Evolutionary conservation across 1,284 basidiomycete genomes (phyloP).

Genomic region (Thecaphora thlaspeos): DNA sequence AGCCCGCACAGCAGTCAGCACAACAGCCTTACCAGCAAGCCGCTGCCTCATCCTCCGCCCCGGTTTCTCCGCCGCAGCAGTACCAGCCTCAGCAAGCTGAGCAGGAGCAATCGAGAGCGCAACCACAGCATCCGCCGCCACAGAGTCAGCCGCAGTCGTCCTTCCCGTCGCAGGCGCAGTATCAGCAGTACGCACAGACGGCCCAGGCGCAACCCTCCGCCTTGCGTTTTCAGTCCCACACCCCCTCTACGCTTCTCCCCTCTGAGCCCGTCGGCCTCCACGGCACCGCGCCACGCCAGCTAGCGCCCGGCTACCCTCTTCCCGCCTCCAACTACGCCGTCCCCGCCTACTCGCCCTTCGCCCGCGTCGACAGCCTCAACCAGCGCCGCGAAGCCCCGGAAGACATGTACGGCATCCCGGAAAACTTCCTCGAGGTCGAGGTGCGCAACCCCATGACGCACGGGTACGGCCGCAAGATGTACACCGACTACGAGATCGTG

Average conservation of each 20-base stretch:
- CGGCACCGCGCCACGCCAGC: slow-evolving; percentile 13
- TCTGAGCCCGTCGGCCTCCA: slow-evolving; percentile 19
- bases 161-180: neutral
- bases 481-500: slow-evolving; percentile 97
- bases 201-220: neutral
- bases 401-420: slow-evolving; percentile 86
- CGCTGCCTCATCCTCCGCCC: neutral
- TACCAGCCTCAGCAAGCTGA: neutral
- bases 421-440: slow-evolving; percentile 98
- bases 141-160: neutral
- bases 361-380: slow-evolving; percentile 48
- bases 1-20: slow-evolving; percentile 15
- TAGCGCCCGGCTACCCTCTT: slow-evolving; percentile 39
- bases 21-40: slow-evolving; percentile 3
- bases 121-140: slow-evolving; percentile 2
- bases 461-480: slow-evolving; percentile 80
- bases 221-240: slow-evolving; percentile 34
- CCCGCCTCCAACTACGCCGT: slow-evolving; percentile 38
- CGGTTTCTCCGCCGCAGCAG: neutral
- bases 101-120: slow-evolving; percentile 1
- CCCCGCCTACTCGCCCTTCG: slow-evolving; percentile 53
- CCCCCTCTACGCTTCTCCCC: slow-evolving; percentile 35
- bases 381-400: slow-evolving; percentile 63
- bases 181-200: neutral
- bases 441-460: slow-evolving; percentile 95